These are phyloP conservation scores for Plantago rigida DNA, from an alignment of 305 asterid genomes.

Conservation along the genomic window DNA sequence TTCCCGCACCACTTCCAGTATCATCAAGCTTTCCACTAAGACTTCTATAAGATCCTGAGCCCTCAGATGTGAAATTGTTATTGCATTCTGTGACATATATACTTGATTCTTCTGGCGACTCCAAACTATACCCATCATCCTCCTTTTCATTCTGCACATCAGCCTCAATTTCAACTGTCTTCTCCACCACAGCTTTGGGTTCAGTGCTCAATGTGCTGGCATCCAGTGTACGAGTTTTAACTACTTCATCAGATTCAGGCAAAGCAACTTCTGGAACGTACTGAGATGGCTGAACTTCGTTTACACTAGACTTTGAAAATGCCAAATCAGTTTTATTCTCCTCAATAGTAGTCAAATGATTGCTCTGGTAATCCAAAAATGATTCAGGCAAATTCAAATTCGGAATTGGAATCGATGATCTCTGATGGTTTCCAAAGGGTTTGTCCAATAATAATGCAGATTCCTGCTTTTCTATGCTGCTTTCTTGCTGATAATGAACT, in stretches of 20 bases:
- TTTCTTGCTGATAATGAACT: slow-evolving; percentile 33
- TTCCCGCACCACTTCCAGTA: slow-evolving; percentile 74
- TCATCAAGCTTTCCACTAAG: slow-evolving; percentile 60
- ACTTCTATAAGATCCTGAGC: slow-evolving; percentile 76
- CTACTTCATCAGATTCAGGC: slow-evolving; percentile 31
- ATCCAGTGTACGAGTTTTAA: slow-evolving; percentile 34
- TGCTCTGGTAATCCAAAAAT: slow-evolving; percentile 40
- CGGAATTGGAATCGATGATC: slow-evolving; percentile 28
- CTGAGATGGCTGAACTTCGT: slow-evolving; percentile 31
- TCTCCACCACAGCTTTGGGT: slow-evolving; percentile 39
- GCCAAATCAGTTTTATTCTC: slow-evolving; percentile 44
- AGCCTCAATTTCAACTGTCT: slow-evolving; percentile 38
- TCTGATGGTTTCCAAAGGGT: slow-evolving; percentile 31
- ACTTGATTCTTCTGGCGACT: slow-evolving; percentile 38
- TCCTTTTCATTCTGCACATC: slow-evolving; percentile 41
- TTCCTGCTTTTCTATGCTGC: slow-evolving; percentile 36
- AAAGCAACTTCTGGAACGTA: slow-evolving; percentile 27
- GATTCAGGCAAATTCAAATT: slow-evolving; percentile 51
- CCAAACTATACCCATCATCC: slow-evolving; percentile 49
- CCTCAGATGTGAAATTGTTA: slow-evolving; percentile 48
- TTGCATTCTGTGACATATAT: slow-evolving; percentile 42
- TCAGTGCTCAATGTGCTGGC: slow-evolving; percentile 26
- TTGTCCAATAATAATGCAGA: slow-evolving; percentile 29
- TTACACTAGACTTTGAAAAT: slow-evolving; percentile 28
- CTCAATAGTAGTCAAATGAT: slow-evolving; percentile 36